Percentiles rank a stretch among this genome's conserved stretches.
phyloP scores from a whole-genome alignment of 257 asterid species.

The Marsdenia floribunda region DNA sequence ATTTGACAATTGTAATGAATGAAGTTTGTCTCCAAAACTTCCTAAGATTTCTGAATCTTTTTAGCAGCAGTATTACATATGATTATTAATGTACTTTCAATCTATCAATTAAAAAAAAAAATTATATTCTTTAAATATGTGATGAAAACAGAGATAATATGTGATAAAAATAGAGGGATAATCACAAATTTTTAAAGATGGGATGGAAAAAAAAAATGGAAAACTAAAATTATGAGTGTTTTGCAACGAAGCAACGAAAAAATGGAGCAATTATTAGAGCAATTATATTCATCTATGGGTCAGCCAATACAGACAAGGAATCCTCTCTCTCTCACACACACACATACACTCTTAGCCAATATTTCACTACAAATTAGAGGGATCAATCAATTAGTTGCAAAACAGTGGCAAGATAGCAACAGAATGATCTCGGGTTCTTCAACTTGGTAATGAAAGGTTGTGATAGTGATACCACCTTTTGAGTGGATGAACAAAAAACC shows the following conservation, averaged over 20 bases:
- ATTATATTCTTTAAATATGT: too few relatives aligned
- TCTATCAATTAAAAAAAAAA: too few relatives aligned
- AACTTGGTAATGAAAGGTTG: not conserved
- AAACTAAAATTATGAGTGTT: too few relatives aligned
- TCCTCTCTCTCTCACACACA: too few relatives aligned
- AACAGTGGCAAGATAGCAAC: not conserved
- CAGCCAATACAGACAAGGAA: not conserved
- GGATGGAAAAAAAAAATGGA: too few relatives aligned
- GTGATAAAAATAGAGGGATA: too few relatives aligned
- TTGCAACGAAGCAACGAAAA: not conserved
- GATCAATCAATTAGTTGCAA: not conserved
- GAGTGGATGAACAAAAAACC: not conserved
- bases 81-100: too few relatives aligned
- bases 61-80: too few relatives aligned
- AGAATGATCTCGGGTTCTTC: not conserved
- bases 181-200: too few relatives aligned
- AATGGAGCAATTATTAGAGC: not conserved
- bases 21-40: not conserved
- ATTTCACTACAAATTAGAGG: not conserved
- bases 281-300: not conserved
- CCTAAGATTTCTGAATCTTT: too few relatives aligned
- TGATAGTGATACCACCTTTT: conserved; percentile 5
- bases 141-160: too few relatives aligned
- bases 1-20: not conserved
- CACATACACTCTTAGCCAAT: not conserved